Base-by-base conservation (phyloP, 2,329 filamentous ascomycete genomes). In the Lizonia empirigonia region DNA sequence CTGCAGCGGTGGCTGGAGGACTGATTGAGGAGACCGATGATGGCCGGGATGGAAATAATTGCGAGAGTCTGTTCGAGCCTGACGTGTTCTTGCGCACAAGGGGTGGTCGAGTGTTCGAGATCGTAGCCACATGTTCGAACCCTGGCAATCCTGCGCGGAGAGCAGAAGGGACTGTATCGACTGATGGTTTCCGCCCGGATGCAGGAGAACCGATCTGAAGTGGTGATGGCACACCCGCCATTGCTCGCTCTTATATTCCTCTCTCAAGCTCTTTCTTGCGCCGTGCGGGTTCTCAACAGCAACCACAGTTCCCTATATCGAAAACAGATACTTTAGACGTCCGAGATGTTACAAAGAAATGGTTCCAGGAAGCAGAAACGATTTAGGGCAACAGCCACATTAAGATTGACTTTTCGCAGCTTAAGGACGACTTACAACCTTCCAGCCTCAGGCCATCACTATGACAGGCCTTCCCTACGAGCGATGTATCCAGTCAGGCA, bases 31-130 rank as follows among this genome's bases (percentile, higher is more conserved):
- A 62, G 18, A 62, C 44, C 16, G 69, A 70, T 1, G 61, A 53
- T 4, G 67, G 65, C 10, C 65, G 63, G 12, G 70, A 71, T 12
- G 68, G 71, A 36, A 72, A 74, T n/a, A 73, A 59, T 45, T 70
- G 68, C n/a, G 70, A 70, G 6, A 73, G 62, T 37, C 67, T 62
- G 36, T 68, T 63, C 16, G 70, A 72, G 3, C 63, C 64, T 5
- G 69, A 70, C 0, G 66, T 71, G 22, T 60, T 64, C 47, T 65
- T 62, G 27, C 63, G 67, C 29, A 29, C 49, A 26, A 65, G 60
- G 7, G 60, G 53, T 40, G 70, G 68, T 35, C 65, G 63, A 39
- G 49, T 37, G 16, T 60, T 48, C 27, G 48, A 50, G 20, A 58
- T 49, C 10, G 52, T 50, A 33, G 39, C 50, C 23, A 38, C 51